A percentile compares a stretch with the other conserved stretches of the same genome.
phyloP scores from a whole-genome alignment of 495 filamentous ascomycete genomes.

The Daldinia grandis region DNA sequence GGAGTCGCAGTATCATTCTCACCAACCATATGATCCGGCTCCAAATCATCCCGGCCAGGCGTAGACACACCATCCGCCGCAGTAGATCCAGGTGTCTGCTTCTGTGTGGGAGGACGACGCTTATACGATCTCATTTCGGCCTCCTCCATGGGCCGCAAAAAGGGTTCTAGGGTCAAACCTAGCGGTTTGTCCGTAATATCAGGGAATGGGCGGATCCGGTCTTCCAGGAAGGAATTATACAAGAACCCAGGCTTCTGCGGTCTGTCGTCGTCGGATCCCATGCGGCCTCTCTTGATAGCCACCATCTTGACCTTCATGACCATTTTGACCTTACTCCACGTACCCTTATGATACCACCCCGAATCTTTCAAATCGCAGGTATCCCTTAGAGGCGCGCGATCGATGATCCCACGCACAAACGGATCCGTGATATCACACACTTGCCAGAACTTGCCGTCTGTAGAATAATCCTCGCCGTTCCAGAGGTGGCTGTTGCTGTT shows the following conservation, averaged over 20 bases:
- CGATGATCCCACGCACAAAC: constrained; percentile 64
- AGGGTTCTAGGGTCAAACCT: constrained; percentile 40
- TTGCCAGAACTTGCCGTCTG: constrained; percentile 90
- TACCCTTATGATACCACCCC: constrained; percentile 84
- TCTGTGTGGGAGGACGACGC: background rate
- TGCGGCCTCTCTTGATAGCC: constrained; percentile 56
- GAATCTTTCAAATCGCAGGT: constrained; percentile 67
- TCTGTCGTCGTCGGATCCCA: constrained; percentile 62
- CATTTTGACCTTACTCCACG: constrained; percentile 78
- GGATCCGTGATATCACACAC: constrained; percentile 91
- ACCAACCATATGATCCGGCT: background rate
- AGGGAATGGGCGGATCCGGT: constrained; percentile 32
- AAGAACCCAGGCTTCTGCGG: constrained; percentile 41
- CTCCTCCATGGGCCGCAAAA: constrained; percentile 43
- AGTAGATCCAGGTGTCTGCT: constrained; percentile 1
- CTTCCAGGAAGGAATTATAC: constrained; percentile 42
- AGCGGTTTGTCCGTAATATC: constrained; percentile 41
- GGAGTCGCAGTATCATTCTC: constrained; percentile 3
- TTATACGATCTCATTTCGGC: constrained; percentile 21
- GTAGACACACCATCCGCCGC: background rate
- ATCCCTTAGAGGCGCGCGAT: constrained; percentile 53
- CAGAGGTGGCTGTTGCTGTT: constrained; percentile 74
- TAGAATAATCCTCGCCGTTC: constrained; percentile 71
- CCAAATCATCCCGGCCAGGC: background rate
- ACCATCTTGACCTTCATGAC: constrained; percentile 86